Base-by-base conservation (phyloP, 1,284 basidiomycete genomes). In the Heterobasidion occidentale region DNA sequence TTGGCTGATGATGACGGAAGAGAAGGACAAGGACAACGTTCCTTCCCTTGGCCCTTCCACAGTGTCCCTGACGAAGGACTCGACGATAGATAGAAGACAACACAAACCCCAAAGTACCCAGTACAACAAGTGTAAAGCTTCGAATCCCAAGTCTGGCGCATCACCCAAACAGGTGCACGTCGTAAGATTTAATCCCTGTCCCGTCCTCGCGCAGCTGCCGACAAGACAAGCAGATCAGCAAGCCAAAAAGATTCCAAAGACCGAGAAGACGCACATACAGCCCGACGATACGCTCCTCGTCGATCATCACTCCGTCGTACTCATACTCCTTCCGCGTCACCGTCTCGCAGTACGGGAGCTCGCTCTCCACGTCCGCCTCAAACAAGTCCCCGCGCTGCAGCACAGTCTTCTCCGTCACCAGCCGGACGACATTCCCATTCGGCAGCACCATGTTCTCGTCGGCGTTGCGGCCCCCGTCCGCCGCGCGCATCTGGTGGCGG, bases 241-340 rank as follows among this genome's bases (percentile, higher is more conserved):
- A 48, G 17, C 19, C 46, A 33, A 33, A 48, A 48, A 48, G 7
- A 19, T 12, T 4, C 3, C 4, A 3, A 12, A 9, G n/a, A 42
- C 8, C 2, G 11, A n/a, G 38, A 42, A 42, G n/a, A 68, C 73
- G 50, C 52, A 77, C 76, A 61, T 65, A 62, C 20, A 77, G 59
- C 8, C 77, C 77, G 36, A 81, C 60, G 20, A 80, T 66, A 57
- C 76, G 69, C 56, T 77, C 75, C 59, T 80, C 77, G 52, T 80
- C 78, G 57, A 79, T 68, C 58, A 80, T 54, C 33, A 77, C 69
- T 7, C 75, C 76, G 48, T 73, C 67, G 57, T 71, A 77, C 0
- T 54, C 52, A 48, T 70, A 71, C 17, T 33, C 50, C 14, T 62
- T 58, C 15, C 55, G 52, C 5, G 69, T 68, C 12, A 62, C 58